Base-by-base conservation (phyloP, 2,329 filamentous ascomycete species). In the Fragosphaeria purpurea region DNA sequence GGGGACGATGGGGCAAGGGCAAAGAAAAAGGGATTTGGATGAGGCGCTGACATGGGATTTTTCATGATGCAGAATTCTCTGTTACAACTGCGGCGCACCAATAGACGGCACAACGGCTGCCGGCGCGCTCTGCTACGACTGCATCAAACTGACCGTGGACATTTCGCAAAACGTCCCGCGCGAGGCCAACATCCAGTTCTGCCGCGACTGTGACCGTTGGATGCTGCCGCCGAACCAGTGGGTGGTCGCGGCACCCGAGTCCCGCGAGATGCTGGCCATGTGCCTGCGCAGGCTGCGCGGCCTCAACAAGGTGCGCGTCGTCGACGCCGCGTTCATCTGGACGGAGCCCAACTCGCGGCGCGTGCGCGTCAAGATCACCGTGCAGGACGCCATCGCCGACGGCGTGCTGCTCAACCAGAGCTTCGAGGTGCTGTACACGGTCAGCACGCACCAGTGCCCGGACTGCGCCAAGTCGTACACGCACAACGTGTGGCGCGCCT, bases 381-480 rank as follows among this genome's bases (percentile, higher is more conserved):
- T 97, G 45, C 93, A 97, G 63, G 79, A 82, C 53, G 68, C 74
- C 30, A 78, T 83, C 2, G 76, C 76, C 47, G 79, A 81, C 50
- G 80, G 79, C 32, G 75, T 82, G 44, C 66, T 84, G 51, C 73
- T 98, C 60, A 93, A 98, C 69, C 93, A 98, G 69, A 85, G 82
- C 47, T 96, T 98, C 65, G 91, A 97, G 70, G 89, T 97, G 13
- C 82, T 94, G 65, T 98, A 91, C 63, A 78, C 94, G 7, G 85
- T 96, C 54, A 85, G 88, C 52, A 86, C 84, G 61, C 90, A 96
- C 64, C 93, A 98, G 70, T 98, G 93, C 67, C 83, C 89, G 1
- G 93, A 98, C 59, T 96, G 90, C 69, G 81, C 82, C 56, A 98
- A 98, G 75, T 94, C 87, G 52, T 98, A 91, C 68, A 97, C 93